Evolutionary conservation across 768 basidiomycete species (phyloP).

Genomic region (Pisolithus sp.): DNA sequence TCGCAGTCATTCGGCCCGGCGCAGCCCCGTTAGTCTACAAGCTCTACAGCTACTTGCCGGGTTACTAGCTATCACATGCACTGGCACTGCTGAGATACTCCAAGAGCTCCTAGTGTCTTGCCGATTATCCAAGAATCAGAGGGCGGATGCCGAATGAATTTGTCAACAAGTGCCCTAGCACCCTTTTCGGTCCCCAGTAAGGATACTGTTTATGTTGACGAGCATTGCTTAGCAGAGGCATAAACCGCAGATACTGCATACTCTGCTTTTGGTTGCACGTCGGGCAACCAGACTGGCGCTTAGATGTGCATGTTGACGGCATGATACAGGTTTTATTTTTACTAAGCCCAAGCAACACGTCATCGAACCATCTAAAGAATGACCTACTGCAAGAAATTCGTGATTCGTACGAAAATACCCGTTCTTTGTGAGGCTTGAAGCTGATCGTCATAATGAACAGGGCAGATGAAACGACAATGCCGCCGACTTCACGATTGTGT

Average conservation of each 20-base stretch:
- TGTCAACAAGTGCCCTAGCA: conserved; percentile 52
- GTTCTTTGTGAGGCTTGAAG: background rate
- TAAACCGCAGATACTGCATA: conserved; percentile 59
- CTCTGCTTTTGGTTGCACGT: conserved; percentile 91
- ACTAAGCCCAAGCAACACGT: background rate
- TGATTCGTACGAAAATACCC: conserved; percentile 34
- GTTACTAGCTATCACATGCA: conserved; percentile 49
- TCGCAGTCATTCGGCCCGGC: conserved; percentile 48
- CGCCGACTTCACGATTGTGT: conserved; percentile 63
- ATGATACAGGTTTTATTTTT: conserved; percentile 68
- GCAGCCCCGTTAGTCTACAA: conserved; percentile 59
- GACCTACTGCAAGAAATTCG: conserved; percentile 80
- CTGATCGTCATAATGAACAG: background rate
- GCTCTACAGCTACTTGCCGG: conserved; percentile 72
- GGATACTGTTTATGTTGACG: background rate
- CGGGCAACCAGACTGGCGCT: conserved; percentile 51
- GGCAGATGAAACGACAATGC: background rate
- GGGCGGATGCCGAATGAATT: conserved; percentile 60
- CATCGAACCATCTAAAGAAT: conserved; percentile 36
- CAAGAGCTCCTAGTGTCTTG: conserved; percentile 81
- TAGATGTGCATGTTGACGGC: conserved; percentile 76
- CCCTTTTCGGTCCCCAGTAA: conserved; percentile 45
- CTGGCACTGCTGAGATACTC: conserved; percentile 95
- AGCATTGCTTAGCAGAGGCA: background rate
- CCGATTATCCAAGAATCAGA: conserved; percentile 69